Percentiles rank a stretch among this genome's conserved stretches.
Conservation (phyloP, 176 grass and related monocot genomes). For the Puya raimondii region DNA sequence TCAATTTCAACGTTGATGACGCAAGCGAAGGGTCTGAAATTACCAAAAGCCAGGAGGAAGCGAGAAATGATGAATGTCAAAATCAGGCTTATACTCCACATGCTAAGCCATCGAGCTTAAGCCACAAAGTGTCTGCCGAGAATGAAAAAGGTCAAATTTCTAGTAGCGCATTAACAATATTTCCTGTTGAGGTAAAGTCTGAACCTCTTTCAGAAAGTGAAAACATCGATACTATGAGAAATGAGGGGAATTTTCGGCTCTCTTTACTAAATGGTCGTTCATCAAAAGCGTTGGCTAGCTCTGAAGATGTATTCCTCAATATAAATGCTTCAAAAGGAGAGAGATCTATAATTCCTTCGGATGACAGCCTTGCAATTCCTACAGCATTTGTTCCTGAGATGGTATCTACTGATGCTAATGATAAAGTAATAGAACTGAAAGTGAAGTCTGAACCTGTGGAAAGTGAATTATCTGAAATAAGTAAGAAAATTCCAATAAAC, state of each 20-base stretch:
- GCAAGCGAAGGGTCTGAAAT: not conserved
- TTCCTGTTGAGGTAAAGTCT: slow-evolving; percentile 33
- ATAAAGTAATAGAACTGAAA: slow-evolving; percentile 15
- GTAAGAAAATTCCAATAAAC: slow-evolving; percentile 11
- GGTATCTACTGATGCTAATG: slow-evolving; percentile 9
- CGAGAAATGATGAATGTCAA: not conserved
- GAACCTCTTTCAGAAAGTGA: slow-evolving; percentile 25
- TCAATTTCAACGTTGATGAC: not conserved
- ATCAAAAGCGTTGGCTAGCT: too few relatives aligned
- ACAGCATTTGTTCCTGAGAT: slow-evolving; percentile 2
- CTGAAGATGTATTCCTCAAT: slow-evolving; percentile 1
- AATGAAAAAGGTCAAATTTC: slow-evolving; percentile 12
- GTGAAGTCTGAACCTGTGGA: slow-evolving; percentile 28
- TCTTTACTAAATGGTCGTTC: slow-evolving; percentile 5
- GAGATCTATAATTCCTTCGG: slow-evolving; percentile 1
- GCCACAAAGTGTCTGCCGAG: not conserved
- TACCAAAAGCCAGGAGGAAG: not conserved
- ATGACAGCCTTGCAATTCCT: slow-evolving; percentile 5
- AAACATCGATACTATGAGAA: slow-evolving; percentile 12
- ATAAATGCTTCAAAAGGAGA: not conserved
- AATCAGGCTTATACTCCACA: not conserved
- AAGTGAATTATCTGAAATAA: slow-evolving; percentile 9
- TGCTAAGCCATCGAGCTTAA: slow-evolving; percentile 8
- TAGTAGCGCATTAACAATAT: not conserved
- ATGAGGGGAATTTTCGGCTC: slow-evolving; percentile 11